Evolutionary conservation across 140 eudicot species (phyloP).

Genomic region (Oenanthe javanica): DNA sequence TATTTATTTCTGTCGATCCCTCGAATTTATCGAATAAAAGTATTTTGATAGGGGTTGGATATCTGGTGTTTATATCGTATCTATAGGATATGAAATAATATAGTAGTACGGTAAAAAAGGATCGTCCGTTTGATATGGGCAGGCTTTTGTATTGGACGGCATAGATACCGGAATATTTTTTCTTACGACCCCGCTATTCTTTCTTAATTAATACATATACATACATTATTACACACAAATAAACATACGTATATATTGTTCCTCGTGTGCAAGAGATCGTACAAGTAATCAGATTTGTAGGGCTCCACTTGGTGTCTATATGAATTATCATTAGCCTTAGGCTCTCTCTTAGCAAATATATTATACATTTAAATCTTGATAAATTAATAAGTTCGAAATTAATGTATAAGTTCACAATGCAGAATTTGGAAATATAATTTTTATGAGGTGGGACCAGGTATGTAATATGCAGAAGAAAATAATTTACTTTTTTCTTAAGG

Average conservation of each 20-base stretch:
- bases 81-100: neutral
- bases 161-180: neutral
- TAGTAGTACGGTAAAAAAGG: neutral
- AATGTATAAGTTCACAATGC: too few relatives aligned
- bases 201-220: neutral
- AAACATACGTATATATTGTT: too few relatives aligned
- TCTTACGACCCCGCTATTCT: neutral
- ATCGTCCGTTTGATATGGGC: slow-evolving; percentile 4
- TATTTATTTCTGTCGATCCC: neutral
- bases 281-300: neutral
- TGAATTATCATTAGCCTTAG: too few relatives aligned
- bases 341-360: too few relatives aligned
- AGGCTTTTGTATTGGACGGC: neutral
- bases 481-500: too few relatives aligned
- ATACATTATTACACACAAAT: too few relatives aligned
- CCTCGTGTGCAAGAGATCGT: too few relatives aligned
- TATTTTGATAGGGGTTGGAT: neutral
- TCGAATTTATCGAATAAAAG: neutral
- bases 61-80: neutral
- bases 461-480: too few relatives aligned
- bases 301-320: neutral
- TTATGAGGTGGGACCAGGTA: too few relatives aligned
- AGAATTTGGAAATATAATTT: too few relatives aligned
- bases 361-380: too few relatives aligned
- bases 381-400: too few relatives aligned